Evolutionary conservation across 148 eudicot species (phyloP).

Genomic region (Talinum fruticosum): DNA sequence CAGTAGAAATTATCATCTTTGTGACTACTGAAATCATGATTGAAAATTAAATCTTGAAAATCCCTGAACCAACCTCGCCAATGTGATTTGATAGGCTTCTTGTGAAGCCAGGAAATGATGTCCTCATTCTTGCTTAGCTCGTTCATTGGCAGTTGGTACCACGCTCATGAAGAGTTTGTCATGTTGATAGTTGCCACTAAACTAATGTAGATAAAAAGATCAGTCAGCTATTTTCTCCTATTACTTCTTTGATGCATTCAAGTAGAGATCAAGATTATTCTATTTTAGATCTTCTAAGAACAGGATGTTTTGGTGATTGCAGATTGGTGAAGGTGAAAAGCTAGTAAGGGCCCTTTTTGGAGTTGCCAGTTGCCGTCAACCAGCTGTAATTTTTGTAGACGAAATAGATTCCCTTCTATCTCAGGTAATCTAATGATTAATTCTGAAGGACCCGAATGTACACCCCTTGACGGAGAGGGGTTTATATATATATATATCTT

Average conservation of each 20-base stretch:
- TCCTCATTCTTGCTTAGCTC: not conserved
- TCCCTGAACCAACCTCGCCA: slow-evolving; percentile 2
- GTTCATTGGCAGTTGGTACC: not conserved
- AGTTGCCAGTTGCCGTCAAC: slow-evolving; percentile 98
- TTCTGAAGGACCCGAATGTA: too few species aligned
- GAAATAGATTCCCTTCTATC: slow-evolving; percentile 98
- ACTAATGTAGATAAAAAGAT: not conserved
- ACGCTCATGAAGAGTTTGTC: not conserved
- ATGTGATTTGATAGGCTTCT: not conserved
- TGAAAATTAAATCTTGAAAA: not conserved
- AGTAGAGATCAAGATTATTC: not conserved
- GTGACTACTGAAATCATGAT: not conserved
- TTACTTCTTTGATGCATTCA: not conserved
- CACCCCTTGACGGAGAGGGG: too few species aligned
- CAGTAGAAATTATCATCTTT: not conserved
- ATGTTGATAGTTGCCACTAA: not conserved
- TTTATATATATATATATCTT: too few species aligned
- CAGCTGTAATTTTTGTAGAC: slow-evolving; percentile 99
- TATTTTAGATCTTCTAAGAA: not conserved
- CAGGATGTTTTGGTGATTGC: slow-evolving; percentile 22
- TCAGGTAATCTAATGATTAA: slow-evolving; percentile 60
- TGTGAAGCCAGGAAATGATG: not conserved
- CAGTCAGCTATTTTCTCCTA: not conserved
- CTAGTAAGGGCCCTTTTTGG: slow-evolving; percentile 99
- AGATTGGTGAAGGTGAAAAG: slow-evolving; percentile 99